Conservation (phyloP, 371 early-diverging fungal genomes). For the Zychaea mexicana region DNA sequence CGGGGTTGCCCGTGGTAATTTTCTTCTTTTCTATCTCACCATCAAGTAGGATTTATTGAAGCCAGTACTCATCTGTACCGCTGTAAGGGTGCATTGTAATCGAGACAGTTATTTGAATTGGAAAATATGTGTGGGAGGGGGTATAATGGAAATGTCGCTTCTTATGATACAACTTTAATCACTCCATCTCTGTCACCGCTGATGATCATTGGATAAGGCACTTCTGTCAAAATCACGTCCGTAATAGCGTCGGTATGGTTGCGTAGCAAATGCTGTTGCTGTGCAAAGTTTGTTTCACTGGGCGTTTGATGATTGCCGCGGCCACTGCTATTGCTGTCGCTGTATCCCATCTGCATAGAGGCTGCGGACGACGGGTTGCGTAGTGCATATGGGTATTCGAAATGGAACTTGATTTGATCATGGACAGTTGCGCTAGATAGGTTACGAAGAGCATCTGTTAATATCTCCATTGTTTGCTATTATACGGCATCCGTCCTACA, state of each 20-base stretch:
- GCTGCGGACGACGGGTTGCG: slow-evolving; percentile 17
- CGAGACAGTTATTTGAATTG: too few relatives aligned
- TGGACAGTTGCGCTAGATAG: slow-evolving; percentile 56
- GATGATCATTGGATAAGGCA: slow-evolving; percentile 80
- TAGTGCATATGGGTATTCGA: slow-evolving; percentile 49
- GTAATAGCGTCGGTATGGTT: slow-evolving; percentile 80
- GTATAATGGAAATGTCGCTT: not conserved
- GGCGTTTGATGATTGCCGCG: slow-evolving; percentile 6
- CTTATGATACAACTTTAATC: slow-evolving; percentile 69
- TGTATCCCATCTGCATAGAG: slow-evolving; percentile 8
- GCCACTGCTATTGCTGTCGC: slow-evolving; percentile 15
- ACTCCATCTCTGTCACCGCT: slow-evolving; percentile 82
- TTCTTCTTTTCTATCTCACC: too few relatives aligned
- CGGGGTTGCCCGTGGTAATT: not conserved
- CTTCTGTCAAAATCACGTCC: slow-evolving; percentile 68
- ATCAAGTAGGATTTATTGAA: too few relatives aligned
- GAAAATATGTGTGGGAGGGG: too few relatives aligned
- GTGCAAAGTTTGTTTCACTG: slow-evolving; percentile 26
- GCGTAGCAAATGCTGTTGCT: slow-evolving; percentile 58
- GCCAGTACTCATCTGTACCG: too few relatives aligned
- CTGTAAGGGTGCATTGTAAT: too few relatives aligned
- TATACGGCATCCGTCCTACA: too few relatives aligned
- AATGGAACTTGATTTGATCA: slow-evolving; percentile 56
- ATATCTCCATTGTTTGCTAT: too few relatives aligned
- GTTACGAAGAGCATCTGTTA: not conserved